Evolutionary conservation across 2,329 filamentous ascomycete genomes (phyloP).

Genomic region (Pseudogymnoascus pannorum): DNA sequence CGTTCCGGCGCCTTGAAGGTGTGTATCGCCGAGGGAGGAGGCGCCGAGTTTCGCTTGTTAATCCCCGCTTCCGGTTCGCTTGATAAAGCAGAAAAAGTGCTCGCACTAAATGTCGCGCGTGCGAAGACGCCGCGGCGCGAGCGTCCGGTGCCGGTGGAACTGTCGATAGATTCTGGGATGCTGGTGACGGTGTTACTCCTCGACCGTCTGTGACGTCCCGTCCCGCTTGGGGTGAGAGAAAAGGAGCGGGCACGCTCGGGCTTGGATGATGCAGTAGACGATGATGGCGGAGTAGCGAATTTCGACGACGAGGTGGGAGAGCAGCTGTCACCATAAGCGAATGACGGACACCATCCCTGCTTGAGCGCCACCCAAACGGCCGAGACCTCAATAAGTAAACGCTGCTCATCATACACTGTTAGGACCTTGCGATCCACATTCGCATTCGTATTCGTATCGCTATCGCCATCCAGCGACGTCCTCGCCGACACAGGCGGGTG

Average conservation of each 20-base stretch:
- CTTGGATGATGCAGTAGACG: neutral
- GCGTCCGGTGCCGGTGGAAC: neutral
- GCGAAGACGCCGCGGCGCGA: neutral
- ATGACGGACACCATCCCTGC: constrained; percentile 36
- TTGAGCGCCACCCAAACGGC: constrained; percentile 45
- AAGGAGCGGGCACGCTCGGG: constrained; percentile 18
- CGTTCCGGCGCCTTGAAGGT: constrained; percentile 28
- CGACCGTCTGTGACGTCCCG: constrained; percentile 10
- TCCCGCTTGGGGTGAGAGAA: constrained; percentile 20
- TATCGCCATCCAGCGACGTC: neutral
- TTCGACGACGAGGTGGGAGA: neutral
- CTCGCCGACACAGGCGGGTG: constrained; percentile 38
- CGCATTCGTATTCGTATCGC: neutral
- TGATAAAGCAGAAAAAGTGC: neutral
- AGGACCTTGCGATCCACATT: neutral
- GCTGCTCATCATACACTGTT: neutral
- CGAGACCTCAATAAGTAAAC: constrained; percentile 41
- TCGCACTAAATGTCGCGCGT: neutral
- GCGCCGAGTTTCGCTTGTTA: neutral
- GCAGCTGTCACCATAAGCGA: constrained; percentile 28
- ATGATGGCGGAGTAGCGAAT: neutral
- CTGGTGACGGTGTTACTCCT: neutral
- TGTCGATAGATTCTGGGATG: neutral
- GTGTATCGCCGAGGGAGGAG: neutral
- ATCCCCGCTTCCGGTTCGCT: no score